Base-by-base conservation (phyloP, 257 asterid species). In the Fraxinus americana region DNA sequence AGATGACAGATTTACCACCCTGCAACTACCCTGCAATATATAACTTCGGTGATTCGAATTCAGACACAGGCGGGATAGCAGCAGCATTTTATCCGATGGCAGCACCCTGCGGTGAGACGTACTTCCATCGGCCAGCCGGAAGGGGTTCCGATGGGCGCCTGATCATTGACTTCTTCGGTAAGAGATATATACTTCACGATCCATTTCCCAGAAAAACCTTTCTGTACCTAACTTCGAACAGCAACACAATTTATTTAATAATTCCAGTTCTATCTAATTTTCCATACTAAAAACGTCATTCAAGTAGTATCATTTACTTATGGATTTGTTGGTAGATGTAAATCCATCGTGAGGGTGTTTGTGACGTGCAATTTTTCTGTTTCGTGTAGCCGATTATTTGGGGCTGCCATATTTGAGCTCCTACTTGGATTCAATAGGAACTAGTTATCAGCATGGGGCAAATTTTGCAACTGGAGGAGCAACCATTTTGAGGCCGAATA, bases 391-490 rank as follows among this genome's bases (percentile, higher is more conserved):
- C 38, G 89, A 77, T 0, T 79, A 88, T 19, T 41, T 92, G 74
- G 86, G 91, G 61, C 29, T 88, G 32, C 96, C 93, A 2, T 86
- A 76, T 71, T 45, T 89, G 80, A 89, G 92, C 54, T 80, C 96
- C 4, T 91, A 90, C 74, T 78, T 91, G 87, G 93, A 91, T 83
- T 82, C 97, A 29, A 67, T 93, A 17, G 93, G 89, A 73, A 73
- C 89, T 65, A 83, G 71, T 48, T 93, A 76, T 77, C 78, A 27
- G 48, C 92, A 83, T 2, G 96, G 96, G 7, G 89, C 96, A 29
- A 89, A 90, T 75, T 93, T 93, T 74, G 94, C 98, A 12, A 88
- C 92, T 0, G 94, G 94, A 19, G 98, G 97, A 16, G 90, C 97
- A 16, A 93, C 96, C 38, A 79, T 90, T 61, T 30, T 67, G 75